These are phyloP conservation scores for Gracilaria vermiculophylla DNA, from an alignment of 23 red algal species.

Conservation along the genomic window DNA sequence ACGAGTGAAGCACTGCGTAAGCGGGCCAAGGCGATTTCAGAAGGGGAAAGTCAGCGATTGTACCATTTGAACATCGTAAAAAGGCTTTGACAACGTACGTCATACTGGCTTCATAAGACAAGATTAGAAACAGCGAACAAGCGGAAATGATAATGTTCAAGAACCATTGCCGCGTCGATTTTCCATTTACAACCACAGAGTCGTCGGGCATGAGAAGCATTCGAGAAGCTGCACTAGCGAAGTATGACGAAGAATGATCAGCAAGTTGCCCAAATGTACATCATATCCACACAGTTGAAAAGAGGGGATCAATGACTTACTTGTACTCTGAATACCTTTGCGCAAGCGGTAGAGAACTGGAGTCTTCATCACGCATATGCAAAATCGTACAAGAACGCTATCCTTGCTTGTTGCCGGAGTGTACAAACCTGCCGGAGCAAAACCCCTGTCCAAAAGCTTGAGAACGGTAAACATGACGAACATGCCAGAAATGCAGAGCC, in stretches of 20 bases:
- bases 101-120: conserved; percentile 37
- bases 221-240: background rate
- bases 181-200: background rate
- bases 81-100: no score
- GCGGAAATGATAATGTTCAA: conserved; percentile 17
- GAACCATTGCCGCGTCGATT: conserved; percentile 25
- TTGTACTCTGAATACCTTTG: background rate
- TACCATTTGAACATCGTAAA: no score
- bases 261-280: background rate
- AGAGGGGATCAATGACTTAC: background rate
- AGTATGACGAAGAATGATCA: background rate
- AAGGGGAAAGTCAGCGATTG: background rate
- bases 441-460: conserved; percentile 19
- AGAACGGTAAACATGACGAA: conserved; percentile 21
- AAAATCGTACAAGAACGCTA: background rate
- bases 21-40: background rate
- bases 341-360: background rate
- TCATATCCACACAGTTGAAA: background rate
- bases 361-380: background rate
- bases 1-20: conserved; percentile 7
- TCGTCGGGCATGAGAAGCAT: background rate
- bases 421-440: background rate
- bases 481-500: conserved; percentile 16
- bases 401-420: background rate
- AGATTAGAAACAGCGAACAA: conserved; percentile 30